Conservation (phyloP, 2,329 filamentous ascomycete genomes). For the Cytospora schulzeri region DNA sequence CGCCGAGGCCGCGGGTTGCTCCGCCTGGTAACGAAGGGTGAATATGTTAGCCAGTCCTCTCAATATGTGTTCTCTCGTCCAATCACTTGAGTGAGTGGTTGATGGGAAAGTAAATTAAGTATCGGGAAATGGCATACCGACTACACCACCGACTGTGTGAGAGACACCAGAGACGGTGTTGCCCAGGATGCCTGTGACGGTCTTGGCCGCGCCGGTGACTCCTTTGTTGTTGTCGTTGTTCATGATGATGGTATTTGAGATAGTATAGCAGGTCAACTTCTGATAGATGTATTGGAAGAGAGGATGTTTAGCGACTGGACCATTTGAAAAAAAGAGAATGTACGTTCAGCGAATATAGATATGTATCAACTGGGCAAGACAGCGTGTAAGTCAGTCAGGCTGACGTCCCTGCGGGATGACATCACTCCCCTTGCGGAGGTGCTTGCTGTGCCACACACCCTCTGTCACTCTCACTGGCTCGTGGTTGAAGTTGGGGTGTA, state of each 20-base stretch:
- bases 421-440: background rate
- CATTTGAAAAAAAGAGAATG: too few relatives aligned
- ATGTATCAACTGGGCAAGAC: background rate
- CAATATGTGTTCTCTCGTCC: background rate
- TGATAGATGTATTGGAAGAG: background rate
- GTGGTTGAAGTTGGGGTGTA: too few relatives aligned
- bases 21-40: constrained; percentile 43
- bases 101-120: too few relatives aligned
- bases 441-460: background rate
- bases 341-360: background rate
- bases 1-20: constrained; percentile 57
- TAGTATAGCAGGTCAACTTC: too few relatives aligned
- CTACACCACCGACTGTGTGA: constrained; percentile 38
- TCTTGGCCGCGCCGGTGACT: constrained; percentile 33
- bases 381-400: background rate
- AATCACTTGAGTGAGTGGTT: background rate
- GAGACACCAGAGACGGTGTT: constrained; percentile 37
- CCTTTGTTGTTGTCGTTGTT: constrained; percentile 33
- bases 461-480: background rate
- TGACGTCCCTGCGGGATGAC: background rate
- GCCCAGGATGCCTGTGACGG: constrained; percentile 36
- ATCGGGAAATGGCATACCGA: constrained; percentile 27
- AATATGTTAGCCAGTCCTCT: background rate
- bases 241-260: constrained; percentile 25
- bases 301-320: too few relatives aligned